Evolutionary conservation across 1,284 basidiomycete genomes (phyloP), one percentile per base, ranked within the genome.

Genomic region (Fistulinella cinereoalba): DNA sequence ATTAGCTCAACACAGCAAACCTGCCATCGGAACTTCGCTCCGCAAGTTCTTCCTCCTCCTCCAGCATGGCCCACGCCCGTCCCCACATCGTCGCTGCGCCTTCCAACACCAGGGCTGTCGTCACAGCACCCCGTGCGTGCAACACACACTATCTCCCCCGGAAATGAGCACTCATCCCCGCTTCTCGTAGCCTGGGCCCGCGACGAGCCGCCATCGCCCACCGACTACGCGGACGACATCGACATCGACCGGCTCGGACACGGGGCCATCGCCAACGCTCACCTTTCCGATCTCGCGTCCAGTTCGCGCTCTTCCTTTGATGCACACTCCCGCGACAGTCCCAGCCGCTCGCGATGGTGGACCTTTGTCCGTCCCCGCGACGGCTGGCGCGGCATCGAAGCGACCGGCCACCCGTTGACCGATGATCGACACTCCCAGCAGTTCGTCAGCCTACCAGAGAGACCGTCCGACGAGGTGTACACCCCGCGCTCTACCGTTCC

Each of bases 201-300:
- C 56, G 83, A 90, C 61, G 88, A 90, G 57, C 86, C 87, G 3
- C 84, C 85, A 8, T 88, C 86, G 0, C 85, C 86, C 6, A 76
- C 70, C 19, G 80, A 81, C 43, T 68, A 71, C 27, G 60, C 67
- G 11, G 58, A 65, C 19, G 60, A 61, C 44, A 60, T 55, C 41
- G 62, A 55, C 44, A 60, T 55, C 39, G 62, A 55, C 52, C 65
- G 54, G 29, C 55, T 23, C 16, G 55, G 53, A 56, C 52, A 50
- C 57, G 46, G 23, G 41, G 43, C 36, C 37, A 49, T 61, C 51
- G 50, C 67, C 47, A 71, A 74, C 25, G 63, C 71, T 34, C 72
- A 70, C 15, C 70, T 71, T 19, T 76, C 75, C 28, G 79, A 80
- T 58, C 69, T 74, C 39, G 68, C 71, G 36, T 82, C 83, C 10